Percentiles rank a stretch among this genome's conserved stretches.
Evolutionary conservation across 768 basidiomycete genomes (phyloP).

Genomic region (Kwoniella botswanensis): DNA sequence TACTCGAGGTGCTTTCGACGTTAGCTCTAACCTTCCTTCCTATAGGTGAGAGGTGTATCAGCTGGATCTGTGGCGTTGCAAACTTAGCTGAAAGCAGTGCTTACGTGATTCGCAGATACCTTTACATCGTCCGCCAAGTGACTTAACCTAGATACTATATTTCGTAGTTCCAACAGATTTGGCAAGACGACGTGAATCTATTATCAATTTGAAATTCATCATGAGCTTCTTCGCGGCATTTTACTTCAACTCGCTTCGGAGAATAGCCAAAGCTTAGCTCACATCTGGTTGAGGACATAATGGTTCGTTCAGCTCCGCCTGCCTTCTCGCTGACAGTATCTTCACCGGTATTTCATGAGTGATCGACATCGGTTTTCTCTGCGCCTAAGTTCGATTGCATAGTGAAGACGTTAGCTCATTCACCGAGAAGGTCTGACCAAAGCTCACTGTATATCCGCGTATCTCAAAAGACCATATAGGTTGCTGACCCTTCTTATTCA

Average conservation of each 20-base stretch:
- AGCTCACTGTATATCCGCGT: constrained; percentile 28
- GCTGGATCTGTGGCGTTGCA: too few relatives aligned
- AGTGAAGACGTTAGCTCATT: not conserved
- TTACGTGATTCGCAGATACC: constrained; percentile 53
- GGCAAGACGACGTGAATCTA: constrained; percentile 56
- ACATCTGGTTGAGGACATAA: constrained; percentile 58
- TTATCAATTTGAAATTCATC: too few relatives aligned
- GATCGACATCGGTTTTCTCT: constrained; percentile 38
- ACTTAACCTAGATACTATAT: constrained; percentile 48
- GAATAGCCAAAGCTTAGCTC: constrained; percentile 19
- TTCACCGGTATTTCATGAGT: constrained; percentile 53
- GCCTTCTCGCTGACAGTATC: constrained; percentile 47
- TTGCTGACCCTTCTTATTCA: constrained; percentile 50
- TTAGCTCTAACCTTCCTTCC: constrained; percentile 52
- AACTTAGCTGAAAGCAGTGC: constrained; percentile 5
- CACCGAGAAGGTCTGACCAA: not conserved
- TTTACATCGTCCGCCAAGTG: constrained; percentile 50
- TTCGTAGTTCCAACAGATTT: constrained; percentile 46
- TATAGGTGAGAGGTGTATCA: constrained; percentile 7
- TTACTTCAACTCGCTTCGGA: too few relatives aligned
- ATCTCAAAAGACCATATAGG: constrained; percentile 57
- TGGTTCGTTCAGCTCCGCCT: constrained; percentile 53
- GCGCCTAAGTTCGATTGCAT: not conserved
- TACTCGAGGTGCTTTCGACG: constrained; percentile 34
- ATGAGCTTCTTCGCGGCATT: too few relatives aligned